phyloP scores from a whole-genome alignment of 75 land plant genomes.

The Selaginella tamariscina region DNA sequence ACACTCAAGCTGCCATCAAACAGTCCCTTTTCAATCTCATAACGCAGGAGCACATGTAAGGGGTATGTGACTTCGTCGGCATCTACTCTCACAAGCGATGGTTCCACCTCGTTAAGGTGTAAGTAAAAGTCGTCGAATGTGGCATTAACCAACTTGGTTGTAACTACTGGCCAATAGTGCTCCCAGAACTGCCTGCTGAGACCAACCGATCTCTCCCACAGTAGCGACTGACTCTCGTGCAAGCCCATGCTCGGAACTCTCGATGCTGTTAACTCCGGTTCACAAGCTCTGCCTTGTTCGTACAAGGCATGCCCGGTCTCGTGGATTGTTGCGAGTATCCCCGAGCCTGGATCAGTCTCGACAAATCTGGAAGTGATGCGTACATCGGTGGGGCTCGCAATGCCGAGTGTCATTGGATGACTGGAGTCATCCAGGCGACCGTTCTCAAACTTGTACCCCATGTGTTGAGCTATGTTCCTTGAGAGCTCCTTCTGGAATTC shows the following conservation, averaged over 20 bases:
- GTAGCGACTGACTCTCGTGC: constrained; percentile 14
- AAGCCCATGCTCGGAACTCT: constrained; percentile 12
- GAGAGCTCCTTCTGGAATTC: constrained; percentile 12
- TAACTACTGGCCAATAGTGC: constrained; percentile 12
- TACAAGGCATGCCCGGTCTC: constrained; percentile 14
- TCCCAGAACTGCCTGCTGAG: constrained; percentile 10
- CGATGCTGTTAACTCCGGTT: constrained; percentile 2
- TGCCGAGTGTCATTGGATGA: constrained; percentile 12
- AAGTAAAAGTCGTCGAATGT: background rate
- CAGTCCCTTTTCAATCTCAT: too few species aligned
- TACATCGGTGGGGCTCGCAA: constrained; percentile 7
- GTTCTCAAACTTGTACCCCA: constrained; percentile 3
- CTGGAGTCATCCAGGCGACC: constrained; percentile 15
- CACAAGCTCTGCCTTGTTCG: constrained; percentile 14
- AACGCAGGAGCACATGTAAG: constrained; percentile 12
- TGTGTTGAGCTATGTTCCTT: background rate
- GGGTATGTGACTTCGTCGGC: constrained; percentile 15
- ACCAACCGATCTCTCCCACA: constrained; percentile 14
- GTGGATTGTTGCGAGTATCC: constrained; percentile 3
- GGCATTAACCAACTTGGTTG: background rate
- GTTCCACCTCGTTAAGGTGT: constrained; percentile 10
- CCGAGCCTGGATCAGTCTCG: constrained; percentile 9
- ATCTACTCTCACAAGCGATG: constrained; percentile 5
- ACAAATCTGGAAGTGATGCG: constrained; percentile 10
- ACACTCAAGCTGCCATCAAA: background rate